Evolutionary conservation across 2,329 filamentous ascomycete species (phyloP).

Genomic region (Pleurostoma richardsiae): DNA sequence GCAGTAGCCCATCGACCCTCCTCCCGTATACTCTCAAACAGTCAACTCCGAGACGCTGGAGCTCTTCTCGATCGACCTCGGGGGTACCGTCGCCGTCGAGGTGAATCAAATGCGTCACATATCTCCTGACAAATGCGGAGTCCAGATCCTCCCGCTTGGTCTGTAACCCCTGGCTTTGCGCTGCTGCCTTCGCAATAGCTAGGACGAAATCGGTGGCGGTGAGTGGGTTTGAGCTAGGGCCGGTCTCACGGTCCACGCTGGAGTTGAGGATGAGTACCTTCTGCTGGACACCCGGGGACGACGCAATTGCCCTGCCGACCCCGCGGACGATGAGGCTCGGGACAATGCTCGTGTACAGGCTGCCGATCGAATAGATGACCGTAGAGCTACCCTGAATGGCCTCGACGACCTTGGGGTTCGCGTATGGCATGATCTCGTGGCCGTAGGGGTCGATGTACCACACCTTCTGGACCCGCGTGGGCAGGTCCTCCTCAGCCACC

Average conservation of each 20-base stretch:
- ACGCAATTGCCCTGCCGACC: conserved; percentile 61
- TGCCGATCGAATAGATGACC: conserved; percentile 90
- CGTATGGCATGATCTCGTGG: conserved; percentile 83
- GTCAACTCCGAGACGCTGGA: conserved; percentile 68
- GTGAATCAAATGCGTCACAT: conserved; percentile 82
- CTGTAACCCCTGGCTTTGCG: conserved; percentile 54
- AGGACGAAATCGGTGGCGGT: conserved; percentile 76
- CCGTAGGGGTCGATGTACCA: conserved; percentile 99
- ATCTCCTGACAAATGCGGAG: conserved; percentile 49
- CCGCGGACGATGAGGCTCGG: conserved; percentile 75
- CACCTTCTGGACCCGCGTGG: conserved; percentile 71
- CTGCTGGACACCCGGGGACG: conserved; percentile 40
- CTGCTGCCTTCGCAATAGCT: conserved; percentile 71
- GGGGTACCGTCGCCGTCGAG: conserved; percentile 69
- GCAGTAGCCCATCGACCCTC: conserved; percentile 45
- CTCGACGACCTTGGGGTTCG: conserved; percentile 74
- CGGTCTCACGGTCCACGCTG: conserved; percentile 79
- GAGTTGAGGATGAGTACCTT: conserved; percentile 87
- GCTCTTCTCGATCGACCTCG: conserved; percentile 58
- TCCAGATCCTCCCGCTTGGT: conserved; percentile 21
- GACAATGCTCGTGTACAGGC: conserved; percentile 82
- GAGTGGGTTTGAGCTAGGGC: conserved; percentile 60
- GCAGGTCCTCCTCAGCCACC: conserved; percentile 66
- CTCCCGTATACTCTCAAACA: conserved; percentile 73
- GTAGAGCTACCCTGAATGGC: conserved; percentile 60